Percentiles rank a stretch among this genome's conserved stretches.
Evolutionary conservation across 2,329 filamentous ascomycete species (phyloP).

Genomic region (Hypoxylon sp.): DNA sequence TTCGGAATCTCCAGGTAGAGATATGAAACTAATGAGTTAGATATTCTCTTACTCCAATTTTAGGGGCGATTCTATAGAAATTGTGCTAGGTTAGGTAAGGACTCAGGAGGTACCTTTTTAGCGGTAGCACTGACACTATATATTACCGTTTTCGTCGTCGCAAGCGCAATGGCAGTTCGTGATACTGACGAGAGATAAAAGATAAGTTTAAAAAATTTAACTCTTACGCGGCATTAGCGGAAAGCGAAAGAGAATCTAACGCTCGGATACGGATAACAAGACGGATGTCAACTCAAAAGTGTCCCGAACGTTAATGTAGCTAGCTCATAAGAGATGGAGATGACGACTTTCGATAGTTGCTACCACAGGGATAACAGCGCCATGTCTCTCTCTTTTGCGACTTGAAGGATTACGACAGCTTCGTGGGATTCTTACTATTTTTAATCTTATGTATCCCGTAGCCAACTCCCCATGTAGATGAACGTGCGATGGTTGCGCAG

Average conservation of each 20-base stretch:
- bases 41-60: constrained; percentile 16
- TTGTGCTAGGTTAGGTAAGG: too few species aligned
- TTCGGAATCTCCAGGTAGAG: constrained; percentile 25
- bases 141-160: constrained; percentile 15
- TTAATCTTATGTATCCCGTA: too few species aligned
- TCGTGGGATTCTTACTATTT: background rate
- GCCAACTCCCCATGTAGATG: background rate
- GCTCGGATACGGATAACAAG: constrained; percentile 16
- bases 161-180: constrained; percentile 14
- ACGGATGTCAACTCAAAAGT: constrained; percentile 5
- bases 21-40: constrained; percentile 4
- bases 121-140: background rate
- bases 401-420: constrained; percentile 22
- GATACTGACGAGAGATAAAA: constrained; percentile 7
- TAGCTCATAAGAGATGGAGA: constrained; percentile 5
- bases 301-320: constrained; percentile 7
- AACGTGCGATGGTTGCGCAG: background rate
- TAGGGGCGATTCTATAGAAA: constrained; percentile 5
- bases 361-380: constrained; percentile 6
- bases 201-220: constrained; percentile 7
- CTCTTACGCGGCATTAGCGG: constrained; percentile 16
- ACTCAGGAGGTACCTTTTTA: constrained; percentile 12
- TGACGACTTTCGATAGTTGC: constrained; percentile 30
- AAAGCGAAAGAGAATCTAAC: constrained; percentile 15
- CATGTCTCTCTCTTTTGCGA: constrained; percentile 12